A percentile compares a stretch with the other conserved stretches of the same genome.
Evolutionary conservation across 257 asterid genomes (phyloP).

Genomic region (Nicotiana paniculata): DNA sequence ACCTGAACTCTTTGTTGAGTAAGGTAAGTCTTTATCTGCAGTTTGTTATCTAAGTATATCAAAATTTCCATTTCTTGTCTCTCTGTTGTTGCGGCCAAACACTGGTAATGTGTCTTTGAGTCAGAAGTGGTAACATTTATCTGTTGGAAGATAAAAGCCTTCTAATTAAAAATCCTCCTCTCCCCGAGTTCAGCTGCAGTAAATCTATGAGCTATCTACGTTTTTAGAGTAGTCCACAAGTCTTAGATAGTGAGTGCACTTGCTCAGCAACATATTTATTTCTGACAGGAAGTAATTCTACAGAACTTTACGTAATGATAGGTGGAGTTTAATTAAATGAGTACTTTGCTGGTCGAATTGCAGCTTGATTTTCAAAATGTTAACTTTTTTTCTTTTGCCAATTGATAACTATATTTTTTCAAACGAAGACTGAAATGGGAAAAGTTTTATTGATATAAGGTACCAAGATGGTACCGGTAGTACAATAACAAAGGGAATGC

Average conservation of each 20-base stretch:
- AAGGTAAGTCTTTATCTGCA: conserved; percentile 43
- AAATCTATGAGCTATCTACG: not conserved
- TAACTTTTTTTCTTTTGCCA: not conserved
- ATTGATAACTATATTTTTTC: too few relatives aligned
- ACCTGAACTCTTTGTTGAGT: conserved; percentile 74
- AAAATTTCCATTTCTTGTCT: not conserved
- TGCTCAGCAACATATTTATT: not conserved
- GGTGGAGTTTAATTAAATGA: not conserved
- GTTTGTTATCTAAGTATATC: not conserved
- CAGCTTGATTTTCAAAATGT: not conserved
- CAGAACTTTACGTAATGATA: not conserved
- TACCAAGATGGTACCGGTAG: too few relatives aligned
- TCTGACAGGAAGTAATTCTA: not conserved
- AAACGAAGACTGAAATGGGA: too few relatives aligned
- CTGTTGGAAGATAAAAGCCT: not conserved
- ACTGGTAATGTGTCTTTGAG: not conserved
- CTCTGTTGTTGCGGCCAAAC: not conserved
- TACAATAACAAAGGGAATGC: too few relatives aligned
- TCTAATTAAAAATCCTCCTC: not conserved
- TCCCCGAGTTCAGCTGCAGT: not conserved
- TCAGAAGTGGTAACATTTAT: not conserved
- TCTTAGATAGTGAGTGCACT: not conserved
- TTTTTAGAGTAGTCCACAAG: not conserved
- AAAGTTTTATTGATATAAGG: too few relatives aligned
- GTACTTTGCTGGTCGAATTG: not conserved